These are phyloP conservation scores for Phytophthora palmivora DNA, from an alignment of 352 stramenopile species.

Conservation along the genomic window DNA sequence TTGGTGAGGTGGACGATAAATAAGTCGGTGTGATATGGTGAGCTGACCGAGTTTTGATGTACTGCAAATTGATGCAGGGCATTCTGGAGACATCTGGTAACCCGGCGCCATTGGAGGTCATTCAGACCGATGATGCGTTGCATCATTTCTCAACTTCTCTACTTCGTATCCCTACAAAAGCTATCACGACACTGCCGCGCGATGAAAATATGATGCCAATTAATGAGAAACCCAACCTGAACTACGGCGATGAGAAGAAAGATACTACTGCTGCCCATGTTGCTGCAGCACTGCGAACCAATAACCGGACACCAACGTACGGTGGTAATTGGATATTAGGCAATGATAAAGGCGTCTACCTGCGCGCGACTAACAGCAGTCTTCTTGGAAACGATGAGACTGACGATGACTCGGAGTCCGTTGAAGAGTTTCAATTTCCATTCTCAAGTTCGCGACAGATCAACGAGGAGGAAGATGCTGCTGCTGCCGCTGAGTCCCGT, in stretches of 20 bases:
- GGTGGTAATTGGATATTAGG: slow-evolving; percentile 85
- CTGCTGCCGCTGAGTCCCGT: slow-evolving; percentile 34
- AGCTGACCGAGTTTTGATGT: slow-evolving; percentile 2
- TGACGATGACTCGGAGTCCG: slow-evolving; percentile 62
- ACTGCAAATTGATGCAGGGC: slow-evolving; percentile 29
- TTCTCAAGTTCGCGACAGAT: slow-evolving; percentile 48
- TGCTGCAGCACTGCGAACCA: slow-evolving; percentile 8
- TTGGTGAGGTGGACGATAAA: slow-evolving; percentile 18
- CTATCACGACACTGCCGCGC: slow-evolving; percentile 81
- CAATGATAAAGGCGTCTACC: slow-evolving; percentile 77
- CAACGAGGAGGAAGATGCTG: slow-evolving; percentile 44
- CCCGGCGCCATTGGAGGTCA: slow-evolving; percentile 49
- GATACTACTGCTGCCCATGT: not conserved
- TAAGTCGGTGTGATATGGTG: not conserved
- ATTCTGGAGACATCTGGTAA: slow-evolving; percentile 56
- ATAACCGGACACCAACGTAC: slow-evolving; percentile 43
- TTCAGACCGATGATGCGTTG: slow-evolving; percentile 66
- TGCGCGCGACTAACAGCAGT: slow-evolving; percentile 75
- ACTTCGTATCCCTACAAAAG: slow-evolving; percentile 71
- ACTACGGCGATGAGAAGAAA: slow-evolving; percentile 31
- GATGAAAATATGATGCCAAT: slow-evolving; percentile 61
- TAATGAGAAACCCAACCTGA: slow-evolving; percentile 41
- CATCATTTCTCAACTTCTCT: slow-evolving; percentile 73
- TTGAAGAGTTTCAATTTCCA: slow-evolving; percentile 57
- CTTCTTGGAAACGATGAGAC: slow-evolving; percentile 72